Evolutionary conservation across 768 basidiomycete genomes (phyloP).

Genomic region (Ramaria rubella): DNA sequence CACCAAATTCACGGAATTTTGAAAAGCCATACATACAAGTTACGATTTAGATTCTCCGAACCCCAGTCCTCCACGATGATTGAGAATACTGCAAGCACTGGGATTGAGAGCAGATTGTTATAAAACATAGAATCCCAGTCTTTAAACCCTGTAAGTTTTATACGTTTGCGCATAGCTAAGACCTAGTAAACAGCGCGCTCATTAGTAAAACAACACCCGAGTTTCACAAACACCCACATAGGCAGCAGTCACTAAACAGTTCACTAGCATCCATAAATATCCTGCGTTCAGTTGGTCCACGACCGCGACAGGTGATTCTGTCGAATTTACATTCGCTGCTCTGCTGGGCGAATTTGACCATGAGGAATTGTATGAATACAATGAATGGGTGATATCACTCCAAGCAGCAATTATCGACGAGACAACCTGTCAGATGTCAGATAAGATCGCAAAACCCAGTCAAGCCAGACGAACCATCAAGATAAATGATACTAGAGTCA

Average conservation of each 20-base stretch:
- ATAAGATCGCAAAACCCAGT: neutral
- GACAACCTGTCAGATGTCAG: constrained; percentile 49
- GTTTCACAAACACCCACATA: constrained; percentile 55
- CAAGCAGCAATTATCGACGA: constrained; percentile 98
- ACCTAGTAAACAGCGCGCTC: constrained; percentile 44
- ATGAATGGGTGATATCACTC: constrained; percentile 64
- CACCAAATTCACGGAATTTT: neutral
- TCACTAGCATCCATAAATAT: constrained; percentile 94
- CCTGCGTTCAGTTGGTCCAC: constrained; percentile 64
- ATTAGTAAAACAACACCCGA: constrained; percentile 4
- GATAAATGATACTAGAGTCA: constrained; percentile 84
- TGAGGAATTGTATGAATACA: constrained; percentile 17
- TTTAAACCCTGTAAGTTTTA: constrained; percentile 90
- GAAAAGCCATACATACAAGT: constrained; percentile 66
- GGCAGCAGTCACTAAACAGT: constrained; percentile 83
- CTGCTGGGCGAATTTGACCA: constrained; percentile 21
- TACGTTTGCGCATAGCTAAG: constrained; percentile 91
- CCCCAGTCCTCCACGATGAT: constrained; percentile 88
- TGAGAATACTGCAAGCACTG: constrained; percentile 78
- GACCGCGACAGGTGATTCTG: constrained; percentile 42
- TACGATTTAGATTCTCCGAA: constrained; percentile 60
- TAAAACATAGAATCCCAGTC: constrained; percentile 99
- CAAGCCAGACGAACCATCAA: constrained; percentile 63
- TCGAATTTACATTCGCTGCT: constrained; percentile 25
- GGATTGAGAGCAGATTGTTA: constrained; percentile 93